These are phyloP conservation scores for Colletotrichum musae DNA, from an alignment of 2,329 filamentous ascomycete species.

Conservation along the genomic window DNA sequence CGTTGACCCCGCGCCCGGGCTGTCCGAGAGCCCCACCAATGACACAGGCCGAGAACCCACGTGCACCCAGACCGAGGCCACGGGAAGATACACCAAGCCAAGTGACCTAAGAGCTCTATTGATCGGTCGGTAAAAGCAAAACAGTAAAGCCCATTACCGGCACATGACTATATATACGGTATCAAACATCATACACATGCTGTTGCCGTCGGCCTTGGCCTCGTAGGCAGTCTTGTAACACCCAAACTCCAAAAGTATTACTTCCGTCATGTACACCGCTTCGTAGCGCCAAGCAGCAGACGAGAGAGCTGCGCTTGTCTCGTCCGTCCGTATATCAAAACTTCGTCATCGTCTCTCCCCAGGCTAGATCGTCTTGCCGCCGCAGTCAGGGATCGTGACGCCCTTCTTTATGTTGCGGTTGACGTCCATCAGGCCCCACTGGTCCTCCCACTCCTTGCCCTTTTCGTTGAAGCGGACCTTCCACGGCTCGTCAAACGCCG, in stretches of 20 bases:
- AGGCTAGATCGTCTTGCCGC: conserved; percentile 74
- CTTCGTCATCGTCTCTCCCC: background rate
- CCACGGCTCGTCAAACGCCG: conserved; percentile 97
- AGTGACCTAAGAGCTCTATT: conserved; percentile 19
- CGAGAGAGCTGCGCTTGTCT: conserved; percentile 1
- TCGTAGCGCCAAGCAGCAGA: conserved; percentile 24
- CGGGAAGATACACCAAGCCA: background rate
- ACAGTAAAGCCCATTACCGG: conserved; percentile 20
- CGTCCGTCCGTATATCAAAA: conserved; percentile 24
- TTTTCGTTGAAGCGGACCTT: conserved; percentile 81
- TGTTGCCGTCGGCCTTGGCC: conserved; percentile 18
- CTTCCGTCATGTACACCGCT: conserved; percentile 36
- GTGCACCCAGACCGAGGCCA: background rate
- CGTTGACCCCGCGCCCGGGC: conserved; percentile 3
- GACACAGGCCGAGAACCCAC: conserved; percentile 9
- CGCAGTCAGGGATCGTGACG: conserved; percentile 89
- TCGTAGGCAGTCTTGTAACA: conserved; percentile 9
- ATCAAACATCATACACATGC: conserved; percentile 39
- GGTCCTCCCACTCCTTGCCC: conserved; percentile 88
- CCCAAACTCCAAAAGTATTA: conserved; percentile 34
- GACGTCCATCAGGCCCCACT: conserved; percentile 93
- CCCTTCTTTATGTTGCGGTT: conserved; percentile 87
- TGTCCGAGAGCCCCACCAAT: conserved; percentile 6
- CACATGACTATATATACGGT: conserved; percentile 30
- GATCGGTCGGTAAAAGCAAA: conserved; percentile 14